Conservation (phyloP, 305 asterid species). For the Rubia occidens region DNA sequence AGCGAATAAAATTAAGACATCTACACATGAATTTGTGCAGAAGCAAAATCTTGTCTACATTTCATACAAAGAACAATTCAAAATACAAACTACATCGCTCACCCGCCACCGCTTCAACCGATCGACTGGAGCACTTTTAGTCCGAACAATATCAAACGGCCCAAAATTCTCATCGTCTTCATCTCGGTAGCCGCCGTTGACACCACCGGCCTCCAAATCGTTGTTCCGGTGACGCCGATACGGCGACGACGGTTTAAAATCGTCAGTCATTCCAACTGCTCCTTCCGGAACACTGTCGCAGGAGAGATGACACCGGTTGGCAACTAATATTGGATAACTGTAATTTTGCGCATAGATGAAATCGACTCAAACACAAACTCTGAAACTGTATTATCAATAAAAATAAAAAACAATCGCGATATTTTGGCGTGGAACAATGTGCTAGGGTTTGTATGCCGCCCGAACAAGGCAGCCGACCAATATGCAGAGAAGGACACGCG, state of each 20-base stretch:
- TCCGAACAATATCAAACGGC: slow-evolving; percentile 63
- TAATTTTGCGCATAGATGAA: background rate
- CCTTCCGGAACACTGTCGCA: slow-evolving; percentile 37
- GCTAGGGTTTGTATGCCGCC: slow-evolving; percentile 10
- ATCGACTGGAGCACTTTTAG: slow-evolving; percentile 71
- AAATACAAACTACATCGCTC: slow-evolving; percentile 20
- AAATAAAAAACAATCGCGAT: background rate
- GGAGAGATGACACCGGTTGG: slow-evolving; percentile 55
- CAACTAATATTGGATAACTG: slow-evolving; percentile 8
- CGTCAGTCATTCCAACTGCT: slow-evolving; percentile 26
- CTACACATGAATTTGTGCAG: background rate
- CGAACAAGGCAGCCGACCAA: slow-evolving; percentile 9
- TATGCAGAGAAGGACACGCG: background rate
- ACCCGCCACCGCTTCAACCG: slow-evolving; percentile 83
- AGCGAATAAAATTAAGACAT: background rate
- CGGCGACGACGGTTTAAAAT: slow-evolving; percentile 32
- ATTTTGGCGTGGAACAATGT: background rate
- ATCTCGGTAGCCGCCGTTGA: slow-evolving; percentile 20
- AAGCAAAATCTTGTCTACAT: background rate
- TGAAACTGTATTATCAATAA: background rate
- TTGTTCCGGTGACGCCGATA: slow-evolving; percentile 43
- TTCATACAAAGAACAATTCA: background rate
- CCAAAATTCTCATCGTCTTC: slow-evolving; percentile 39
- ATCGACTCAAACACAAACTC: background rate
- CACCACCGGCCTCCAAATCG: slow-evolving; percentile 58